Base-by-base conservation (phyloP, 345 rosid genomes). In the Corymbia maculata region DNA sequence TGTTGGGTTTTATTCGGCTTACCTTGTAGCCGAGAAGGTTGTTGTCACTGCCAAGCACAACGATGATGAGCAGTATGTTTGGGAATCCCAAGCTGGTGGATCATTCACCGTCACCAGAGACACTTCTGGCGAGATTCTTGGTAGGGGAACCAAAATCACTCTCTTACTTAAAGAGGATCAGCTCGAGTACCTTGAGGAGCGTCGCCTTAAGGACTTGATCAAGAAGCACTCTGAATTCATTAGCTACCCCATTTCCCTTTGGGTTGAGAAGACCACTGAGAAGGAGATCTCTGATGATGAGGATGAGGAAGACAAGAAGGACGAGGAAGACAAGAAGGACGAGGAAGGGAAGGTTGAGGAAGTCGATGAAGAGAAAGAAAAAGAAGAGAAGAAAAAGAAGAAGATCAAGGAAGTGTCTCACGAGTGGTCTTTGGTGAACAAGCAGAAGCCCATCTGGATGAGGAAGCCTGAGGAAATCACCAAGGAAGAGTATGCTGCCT, bases 161-260 rank as follows among this genome's bases (percentile, higher is more conserved):
- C 97, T 97, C 36, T 53, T 82, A 93, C 97, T 97, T 4, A 97
- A 95, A 92, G 99, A 95, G 15, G 99, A 97, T 82, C 98, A 97
- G 86, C 94, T 97, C 64, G 99, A 97, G 93, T 97, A 95, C 89
- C 95, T 97, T 32, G 99, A 97, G 92, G 98, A 97, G 92, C 93
- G 99, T 28, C 92, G 98, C 4, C 91, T 97, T 22, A 97, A 97
- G 95, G 99, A 97, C 89, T 90, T 97, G 89, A 89, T 97, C 51
- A 95, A 95, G 95, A 97, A 97, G 95, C 99, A 97, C 89, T 97
- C 99, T n/a, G 99, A 97, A 88, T 95, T 97, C 92, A 97, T 97
- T 22, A 95, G 97, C 90, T 97, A 97, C 88, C 99, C 98, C 0
- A 96, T 97, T 85, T 96, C 97, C 8, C 94, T 97, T 4, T 97